Conservation (phyloP, 805 yeast genomes). For the Starmerella sirachaensis region DNA sequence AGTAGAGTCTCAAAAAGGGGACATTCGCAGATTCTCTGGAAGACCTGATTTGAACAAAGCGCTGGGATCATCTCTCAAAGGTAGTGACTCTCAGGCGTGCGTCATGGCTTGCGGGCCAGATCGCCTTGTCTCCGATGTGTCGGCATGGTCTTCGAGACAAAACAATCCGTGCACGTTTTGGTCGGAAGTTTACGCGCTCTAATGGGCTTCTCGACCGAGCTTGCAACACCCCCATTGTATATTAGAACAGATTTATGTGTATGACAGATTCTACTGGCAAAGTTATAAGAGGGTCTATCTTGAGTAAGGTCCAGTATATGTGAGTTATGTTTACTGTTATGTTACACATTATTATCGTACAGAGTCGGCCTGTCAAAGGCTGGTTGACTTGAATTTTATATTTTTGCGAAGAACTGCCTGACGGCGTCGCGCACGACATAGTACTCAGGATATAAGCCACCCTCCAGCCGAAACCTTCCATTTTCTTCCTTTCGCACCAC, state of each 20-base stretch:
- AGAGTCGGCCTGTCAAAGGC: too few species aligned
- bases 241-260: not conserved
- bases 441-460: conserved; percentile 60
- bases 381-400: conserved; percentile 6
- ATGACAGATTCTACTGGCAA: not conserved
- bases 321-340: too few species aligned
- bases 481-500: conserved; percentile 67
- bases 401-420: conserved; percentile 17
- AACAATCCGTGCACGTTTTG: conserved; percentile 14
- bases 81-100: conserved; percentile 3
- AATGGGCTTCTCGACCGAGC: not conserved
- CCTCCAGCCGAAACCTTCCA: conserved; percentile 79
- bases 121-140: conserved; percentile 16
- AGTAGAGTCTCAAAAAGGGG: not conserved
- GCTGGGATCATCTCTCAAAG: conserved; percentile 1
- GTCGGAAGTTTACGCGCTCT: conserved; percentile 20
- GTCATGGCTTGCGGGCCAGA: conserved; percentile 25
- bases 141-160: conserved; percentile 16
- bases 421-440: conserved; percentile 33
- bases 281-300: not conserved
- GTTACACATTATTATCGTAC: too few species aligned
- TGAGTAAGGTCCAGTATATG: too few species aligned
- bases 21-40: conserved; percentile 10
- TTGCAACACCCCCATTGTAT: not conserved
- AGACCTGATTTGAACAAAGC: conserved; percentile 15